phyloP scores from a whole-genome alignment of 331 rosid genomes.

The Pyrus hybrid region DNA sequence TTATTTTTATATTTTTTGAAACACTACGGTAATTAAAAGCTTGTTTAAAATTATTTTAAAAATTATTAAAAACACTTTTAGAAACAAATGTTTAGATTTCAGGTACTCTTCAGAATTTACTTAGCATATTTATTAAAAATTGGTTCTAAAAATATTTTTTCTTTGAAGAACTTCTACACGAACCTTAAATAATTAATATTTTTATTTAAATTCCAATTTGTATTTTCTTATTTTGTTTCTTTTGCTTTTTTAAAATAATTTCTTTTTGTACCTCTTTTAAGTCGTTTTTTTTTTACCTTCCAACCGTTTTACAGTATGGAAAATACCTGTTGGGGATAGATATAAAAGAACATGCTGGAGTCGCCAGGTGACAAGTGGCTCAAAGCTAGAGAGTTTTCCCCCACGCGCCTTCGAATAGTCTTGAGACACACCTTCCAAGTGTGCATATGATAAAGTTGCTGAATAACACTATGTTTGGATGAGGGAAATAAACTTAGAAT shows the following conservation, averaged over 20 bases:
- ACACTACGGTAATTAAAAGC: background rate
- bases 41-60: no score
- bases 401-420: background rate
- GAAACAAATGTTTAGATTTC: no score
- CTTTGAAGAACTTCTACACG: background rate
- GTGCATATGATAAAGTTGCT: no score
- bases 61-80: no score
- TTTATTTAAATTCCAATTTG: no score
- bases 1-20: background rate
- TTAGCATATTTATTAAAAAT: no score
- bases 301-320: background rate
- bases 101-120: rapidly evolving
- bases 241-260: background rate
- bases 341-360: background rate
- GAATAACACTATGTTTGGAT: no score
- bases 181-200: no score
- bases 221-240: background rate
- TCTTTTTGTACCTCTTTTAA: background rate
- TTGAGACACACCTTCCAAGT: no score
- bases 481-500: no score
- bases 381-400: background rate
- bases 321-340: background rate
- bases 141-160: no score
- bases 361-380: background rate
- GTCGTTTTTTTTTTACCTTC: background rate